Evolutionary conservation across 2,329 filamentous ascomycete species (phyloP), one percentile per base, ranked within the genome.

Genomic region (Claviceps maximensis): DNA sequence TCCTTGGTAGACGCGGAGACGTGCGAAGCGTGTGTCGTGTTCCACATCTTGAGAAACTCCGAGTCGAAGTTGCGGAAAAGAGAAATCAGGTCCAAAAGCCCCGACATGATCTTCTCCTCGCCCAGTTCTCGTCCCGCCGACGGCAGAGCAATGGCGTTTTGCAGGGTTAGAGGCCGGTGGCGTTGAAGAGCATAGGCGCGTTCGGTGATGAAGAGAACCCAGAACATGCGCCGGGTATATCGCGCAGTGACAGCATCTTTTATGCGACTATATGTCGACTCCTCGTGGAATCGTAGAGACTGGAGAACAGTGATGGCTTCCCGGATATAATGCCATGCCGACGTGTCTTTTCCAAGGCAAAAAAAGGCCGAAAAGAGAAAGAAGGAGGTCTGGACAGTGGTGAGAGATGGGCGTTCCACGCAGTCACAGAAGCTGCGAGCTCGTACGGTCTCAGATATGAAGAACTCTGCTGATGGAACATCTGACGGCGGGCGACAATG

Each of bases 131-230:
- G 45, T 10, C 60, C 56, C 1, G 59, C 49, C 0, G 27, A 40
- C 0, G 65, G 65, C 0, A 67, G 57, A 1, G 55, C 50, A 2
- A 67, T 19, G 0, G 58, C 59, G 2, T 49, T 50, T 10, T 65
- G 55, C 1, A 67, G 48, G 12, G 62, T 62, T 2, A 66, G 53
- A 0, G 64, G 62, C 2, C 63, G 53, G n/a, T 67, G 60, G 1
- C 65, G 55, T 29, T 67, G 64, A 0, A 67, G 13, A 0, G 64
- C 64, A 17, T 63, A 67, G 12, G 62, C 65, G 15, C 65, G 55
- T 27, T 67, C 65, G 0, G 65, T 67, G 15, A 67, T 60, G 46
- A 66, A 67, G 0, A 67, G 50, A 0, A 67, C 61, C 61, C 61
- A 63, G 12, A 62, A 62, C 50, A 62, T 61, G 0, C 63, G 54